Percentiles rank a stretch among this genome's conserved stretches.
Conservation (phyloP, 495 filamentous ascomycete genomes). For the Acidiella bohemica region DNA sequence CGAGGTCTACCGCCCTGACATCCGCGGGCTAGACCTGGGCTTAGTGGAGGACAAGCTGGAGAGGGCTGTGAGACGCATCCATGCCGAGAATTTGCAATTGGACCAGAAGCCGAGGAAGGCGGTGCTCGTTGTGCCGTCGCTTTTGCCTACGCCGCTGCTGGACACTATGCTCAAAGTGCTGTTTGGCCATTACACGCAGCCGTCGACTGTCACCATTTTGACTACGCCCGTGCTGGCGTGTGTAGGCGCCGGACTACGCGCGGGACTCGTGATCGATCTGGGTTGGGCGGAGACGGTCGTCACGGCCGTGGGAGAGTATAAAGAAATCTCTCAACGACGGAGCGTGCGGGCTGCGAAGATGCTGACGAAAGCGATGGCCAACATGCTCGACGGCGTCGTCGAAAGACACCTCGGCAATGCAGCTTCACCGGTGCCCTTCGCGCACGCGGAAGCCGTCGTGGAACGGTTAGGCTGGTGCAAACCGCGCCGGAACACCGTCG, state of each 20-base stretch:
- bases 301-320: slow-evolving; percentile 75
- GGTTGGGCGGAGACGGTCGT: slow-evolving; percentile 82
- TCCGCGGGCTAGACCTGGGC: slow-evolving; percentile 57
- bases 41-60: slow-evolving; percentile 83
- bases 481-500: neutral
- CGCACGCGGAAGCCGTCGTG: slow-evolving; percentile 65
- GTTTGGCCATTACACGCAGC: slow-evolving; percentile 59
- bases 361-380: slow-evolving; percentile 54
- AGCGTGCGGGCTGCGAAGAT: slow-evolving; percentile 61
- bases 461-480: slow-evolving; percentile 63
- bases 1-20: slow-evolving; percentile 72
- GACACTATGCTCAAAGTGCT: slow-evolving; percentile 59
- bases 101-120: slow-evolving; percentile 62
- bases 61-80: slow-evolving; percentile 67
- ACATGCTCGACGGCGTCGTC: slow-evolving; percentile 39
- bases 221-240: slow-evolving; percentile 56
- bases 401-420: slow-evolving; percentile 8
- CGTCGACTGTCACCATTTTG: slow-evolving; percentile 69
- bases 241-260: slow-evolving; percentile 69
- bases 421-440: slow-evolving; percentile 39
- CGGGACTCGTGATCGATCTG: slow-evolving; percentile 71
- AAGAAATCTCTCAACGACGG: slow-evolving; percentile 53
- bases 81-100: slow-evolving; percentile 60
- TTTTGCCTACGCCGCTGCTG: slow-evolving; percentile 64
- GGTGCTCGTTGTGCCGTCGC: slow-evolving; percentile 57